Conservation (phyloP, 495 filamentous ascomycete genomes). For the Neurospora sp. region DNA sequence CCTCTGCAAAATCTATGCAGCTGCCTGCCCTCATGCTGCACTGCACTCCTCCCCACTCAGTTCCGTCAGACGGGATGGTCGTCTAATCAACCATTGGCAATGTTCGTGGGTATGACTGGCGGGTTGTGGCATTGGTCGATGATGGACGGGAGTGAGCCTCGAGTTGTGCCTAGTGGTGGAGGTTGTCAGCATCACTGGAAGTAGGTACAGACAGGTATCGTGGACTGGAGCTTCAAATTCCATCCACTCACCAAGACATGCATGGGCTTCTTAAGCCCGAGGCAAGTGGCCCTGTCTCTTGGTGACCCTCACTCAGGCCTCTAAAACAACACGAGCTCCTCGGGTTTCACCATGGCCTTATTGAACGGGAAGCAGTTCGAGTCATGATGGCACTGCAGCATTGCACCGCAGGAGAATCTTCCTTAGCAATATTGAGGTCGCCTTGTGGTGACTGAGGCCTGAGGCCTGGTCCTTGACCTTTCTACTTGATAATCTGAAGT, state of each 20-base stretch:
- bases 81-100: neutral
- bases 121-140: neutral
- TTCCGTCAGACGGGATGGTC: neutral
- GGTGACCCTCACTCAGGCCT: neutral
- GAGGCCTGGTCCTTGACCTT: neutral
- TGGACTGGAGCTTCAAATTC: neutral
- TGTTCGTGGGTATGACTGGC: neutral
- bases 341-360: neutral
- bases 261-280: neutral
- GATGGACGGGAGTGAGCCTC: neutral
- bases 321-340: neutral
- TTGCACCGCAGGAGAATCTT: neutral
- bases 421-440: constrained; percentile 3
- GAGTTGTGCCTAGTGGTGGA: neutral
- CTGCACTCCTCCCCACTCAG: neutral
- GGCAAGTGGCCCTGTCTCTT: neutral
- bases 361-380: neutral
- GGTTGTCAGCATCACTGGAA: neutral
- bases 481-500: neutral
- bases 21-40: neutral
- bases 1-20: neutral
- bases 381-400: neutral
- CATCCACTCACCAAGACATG: neutral
- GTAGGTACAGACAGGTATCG: neutral
- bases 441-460: neutral